Evolutionary conservation across 306 rosid genomes (phyloP), one percentile per base, ranked within the genome.

Genomic region (Arachis hypogaea): DNA sequence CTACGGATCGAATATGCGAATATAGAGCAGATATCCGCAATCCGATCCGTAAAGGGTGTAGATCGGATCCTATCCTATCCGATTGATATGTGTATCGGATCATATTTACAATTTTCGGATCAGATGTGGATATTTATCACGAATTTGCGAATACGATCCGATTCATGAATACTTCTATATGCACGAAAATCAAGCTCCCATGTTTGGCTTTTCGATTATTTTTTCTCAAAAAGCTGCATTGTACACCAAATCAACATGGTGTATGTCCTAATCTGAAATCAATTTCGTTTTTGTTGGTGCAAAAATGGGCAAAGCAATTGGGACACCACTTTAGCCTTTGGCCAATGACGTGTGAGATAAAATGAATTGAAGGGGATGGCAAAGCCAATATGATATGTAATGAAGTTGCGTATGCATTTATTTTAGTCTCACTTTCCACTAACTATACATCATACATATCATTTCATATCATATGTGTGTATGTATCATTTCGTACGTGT

Each of bases 391-490:
- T 63, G 43, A 0, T 38, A 11, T 30, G 64, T 33, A 59, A 30
- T 33, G 44, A 10, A 41, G 63, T 69, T 69, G 42, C 74, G 63
- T 55, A 10, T 40, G 11, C 41, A 68, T 68, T 22, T 36, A 9
- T 52, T 52, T 9, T 8, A 7, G 49, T 50, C 47, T 51, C 49
- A 68, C 72, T 68, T 50, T 14, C 49, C 60, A 68, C 47, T 49
- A 11, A 11, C 7, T 10, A 46, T 7, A 66, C 29, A 66, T 22
- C 12, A 14, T 16, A 7, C 7, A 12, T 45, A 10, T 42, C 68
- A 43, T 45, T 29, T 22, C 36, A 8, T 43, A 51, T 36, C 50
- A 52, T 52, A 3, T 7, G 7, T 50, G 30, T 67, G 0, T 66
- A 33, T 33, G 4, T 33, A 33, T 33, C 38, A 33, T 33, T 33